phyloP scores from a whole-genome alignment of 192 early-diverging fungal genomes.

The Podila epigama region DNA sequence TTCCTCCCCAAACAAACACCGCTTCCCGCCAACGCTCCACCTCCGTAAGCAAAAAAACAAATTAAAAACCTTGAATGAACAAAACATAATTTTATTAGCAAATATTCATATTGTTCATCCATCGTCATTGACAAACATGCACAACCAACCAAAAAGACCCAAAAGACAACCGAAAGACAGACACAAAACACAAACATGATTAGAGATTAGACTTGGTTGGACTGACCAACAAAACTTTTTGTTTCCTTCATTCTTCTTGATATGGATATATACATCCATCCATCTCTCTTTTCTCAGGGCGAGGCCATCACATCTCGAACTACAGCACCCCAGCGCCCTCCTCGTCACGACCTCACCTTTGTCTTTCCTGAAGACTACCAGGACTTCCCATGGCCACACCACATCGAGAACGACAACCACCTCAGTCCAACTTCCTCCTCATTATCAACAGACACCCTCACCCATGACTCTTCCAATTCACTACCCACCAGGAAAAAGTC shows the following conservation, averaged over 20 bases:
- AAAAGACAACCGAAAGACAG: no score
- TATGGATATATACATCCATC: background rate
- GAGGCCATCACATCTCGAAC: background rate
- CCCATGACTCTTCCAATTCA: background rate
- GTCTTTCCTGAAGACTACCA: background rate
- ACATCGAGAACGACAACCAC: background rate
- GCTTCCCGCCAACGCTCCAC: slow-evolving; percentile 23
- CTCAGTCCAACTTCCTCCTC: background rate
- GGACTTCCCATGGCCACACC: background rate
- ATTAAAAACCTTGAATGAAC: background rate
- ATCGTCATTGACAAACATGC: no score
- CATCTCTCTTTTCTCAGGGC: background rate
- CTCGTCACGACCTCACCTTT: background rate
- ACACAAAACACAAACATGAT: no score
- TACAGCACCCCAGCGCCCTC: background rate
- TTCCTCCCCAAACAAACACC: background rate
- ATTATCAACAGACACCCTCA: background rate
- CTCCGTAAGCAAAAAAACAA: slow-evolving; percentile 16
- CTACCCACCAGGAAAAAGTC: slow-evolving; percentile 10
- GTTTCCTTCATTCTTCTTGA: no score
- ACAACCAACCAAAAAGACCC: no score
- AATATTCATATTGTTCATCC: no score
- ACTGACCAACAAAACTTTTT: no score
- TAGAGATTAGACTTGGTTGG: no score
- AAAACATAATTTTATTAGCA: no score